These are phyloP conservation scores for Coemansia asiatica DNA, from an alignment of 192 early-diverging fungal genomes.

Conservation along the genomic window DNA sequence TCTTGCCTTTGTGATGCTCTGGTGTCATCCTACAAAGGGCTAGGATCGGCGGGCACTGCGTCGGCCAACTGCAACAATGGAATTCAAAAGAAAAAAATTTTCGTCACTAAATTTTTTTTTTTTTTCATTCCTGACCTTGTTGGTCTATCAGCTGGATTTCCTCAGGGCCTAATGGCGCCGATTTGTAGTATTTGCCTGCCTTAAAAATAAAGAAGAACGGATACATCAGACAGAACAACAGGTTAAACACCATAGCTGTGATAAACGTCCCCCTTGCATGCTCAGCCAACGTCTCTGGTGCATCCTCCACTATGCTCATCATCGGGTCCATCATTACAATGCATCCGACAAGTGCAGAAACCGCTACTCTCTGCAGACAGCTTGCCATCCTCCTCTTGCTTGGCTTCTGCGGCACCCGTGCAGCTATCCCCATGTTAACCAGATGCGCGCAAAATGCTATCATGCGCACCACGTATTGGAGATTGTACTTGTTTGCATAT, in stretches of 20 bases:
- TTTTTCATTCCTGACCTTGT: background rate
- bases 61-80: no score
- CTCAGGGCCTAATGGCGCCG: background rate
- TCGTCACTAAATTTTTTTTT: background rate
- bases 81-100: background rate
- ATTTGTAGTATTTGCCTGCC: background rate
- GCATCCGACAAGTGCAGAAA: background rate
- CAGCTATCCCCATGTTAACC: constrained; percentile 4
- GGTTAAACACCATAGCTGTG: background rate
- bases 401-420: background rate
- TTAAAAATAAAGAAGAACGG: background rate
- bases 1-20: no score
- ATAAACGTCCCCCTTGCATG: constrained; percentile 9
- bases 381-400: background rate
- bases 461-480: constrained; percentile 7
- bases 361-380: background rate
- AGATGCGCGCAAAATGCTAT: background rate
- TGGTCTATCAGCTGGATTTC: background rate
- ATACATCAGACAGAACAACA: background rate
- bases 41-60: no score
- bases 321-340: constrained; percentile 6
- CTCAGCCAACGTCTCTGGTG: background rate
- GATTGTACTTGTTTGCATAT: constrained; percentile 3
- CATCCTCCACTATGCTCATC: background rate
- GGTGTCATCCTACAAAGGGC: no score